Evolutionary conservation across 2,329 filamentous ascomycete species (phyloP), one percentile per base, ranked within the genome.

Genomic region (Penicillium aurantiogriseum): DNA sequence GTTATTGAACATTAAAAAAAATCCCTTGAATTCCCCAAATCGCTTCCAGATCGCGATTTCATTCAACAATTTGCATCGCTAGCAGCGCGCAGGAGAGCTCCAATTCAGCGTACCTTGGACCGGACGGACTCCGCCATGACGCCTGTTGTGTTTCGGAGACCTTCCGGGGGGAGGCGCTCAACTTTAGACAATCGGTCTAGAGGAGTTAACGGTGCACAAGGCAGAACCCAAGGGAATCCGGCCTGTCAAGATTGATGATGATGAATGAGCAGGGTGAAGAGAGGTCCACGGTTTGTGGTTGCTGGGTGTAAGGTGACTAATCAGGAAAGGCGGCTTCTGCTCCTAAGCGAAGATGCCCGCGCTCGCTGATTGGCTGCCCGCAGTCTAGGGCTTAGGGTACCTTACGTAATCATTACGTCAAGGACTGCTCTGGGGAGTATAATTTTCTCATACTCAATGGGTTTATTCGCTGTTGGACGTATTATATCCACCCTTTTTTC

Each of bases 91-190:
- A 21, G 48, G 40, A 55, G 53, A 59, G 44, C 53, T 44, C 56
- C 57, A 53, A 43, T 66, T 64, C 62, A 66, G 64, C 77, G 68
- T 75, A 81, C 79, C 78, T 80, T 80, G 68, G 77, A 80, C 76
- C 78, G 78, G 74, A 81, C 77, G 76, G 42, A 44, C 42, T 80
- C 79, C 69, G 75, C 67, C 79, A 80, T 81, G 76, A 79, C 77
- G 78, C 72, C 78, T 76, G 73, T 71, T 70, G 70, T 71, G 70
- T 70, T 75, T 70, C 68, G 69, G 72, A 73, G 71, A 77, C 78
- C 79, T 80, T 80, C 79, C 77, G 72, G 68, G 63, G 54, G 51
- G 73, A 79, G 79, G 77, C 75, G 72, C 73, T 72, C 73, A 72
- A 70, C 75, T 77, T 78, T 77, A 74, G 54, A 74, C 77, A 77